Base-by-base conservation (phyloP, 2,329 filamentous ascomycete genomes). In the Thelonectria olida region DNA sequence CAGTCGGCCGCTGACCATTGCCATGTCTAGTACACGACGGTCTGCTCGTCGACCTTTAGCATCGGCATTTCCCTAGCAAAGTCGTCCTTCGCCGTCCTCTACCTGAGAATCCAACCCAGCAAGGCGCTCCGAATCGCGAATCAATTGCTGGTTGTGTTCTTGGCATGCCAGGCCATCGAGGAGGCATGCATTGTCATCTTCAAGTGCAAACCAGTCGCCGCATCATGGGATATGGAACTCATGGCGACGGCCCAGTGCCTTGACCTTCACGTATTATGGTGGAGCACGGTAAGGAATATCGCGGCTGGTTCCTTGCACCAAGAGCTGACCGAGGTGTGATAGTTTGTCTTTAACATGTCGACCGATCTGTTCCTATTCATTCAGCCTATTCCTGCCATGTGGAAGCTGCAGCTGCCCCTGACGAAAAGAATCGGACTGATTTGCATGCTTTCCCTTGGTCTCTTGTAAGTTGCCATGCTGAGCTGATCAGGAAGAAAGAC, bases 361-460 rank as follows among this genome's bases (percentile, higher is more conserved):
- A 78, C 75, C 34, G 76, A 78, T 51, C 65, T 79, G 45, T 65
- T 75, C 23, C 64, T 79, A 7, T 78, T 78, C 54, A 63, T 76
- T 15, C 73, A 78, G 39, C 77, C 78, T 4, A 76, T 79, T 13
- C 77, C 77, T 1, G 69, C 74, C n/a, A 73, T 79, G 61, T 73
- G 73, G 62, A 74, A 72, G 28, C 61, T 79, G 31, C 73, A 77
- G 25, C 65, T 79, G 9, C 75, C 71, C 6, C n/a, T 68, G 10
- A 68, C 63, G 8, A 73, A 74, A 64, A 61, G 72, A 19, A 56
- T 73, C 20, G 72, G 71, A 5, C 58, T 74, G 23, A 67, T 72
- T 25, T 52, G 64, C 47, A 74, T 74, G 71, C 38, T 74, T 27
- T 74, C 71, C 1, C 59, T 74, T 8, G 72, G 71, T 44, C 62